phyloP scores from a whole-genome alignment of 1,139 yeast genomes.

The Geotrichum cucujoidarum region DNA sequence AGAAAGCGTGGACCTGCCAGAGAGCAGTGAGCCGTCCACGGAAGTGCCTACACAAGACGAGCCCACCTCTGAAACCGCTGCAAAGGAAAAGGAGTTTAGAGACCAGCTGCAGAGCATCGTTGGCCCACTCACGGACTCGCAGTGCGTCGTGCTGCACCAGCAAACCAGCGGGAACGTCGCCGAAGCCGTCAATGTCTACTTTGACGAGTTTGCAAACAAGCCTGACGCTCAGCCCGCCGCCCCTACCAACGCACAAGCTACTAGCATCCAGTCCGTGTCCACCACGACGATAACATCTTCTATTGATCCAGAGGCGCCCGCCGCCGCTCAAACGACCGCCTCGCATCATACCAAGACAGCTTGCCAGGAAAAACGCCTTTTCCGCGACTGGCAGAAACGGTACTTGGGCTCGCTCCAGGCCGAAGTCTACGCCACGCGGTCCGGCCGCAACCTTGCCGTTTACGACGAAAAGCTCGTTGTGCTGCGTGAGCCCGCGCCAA shows the following conservation, averaged over 20 bases:
- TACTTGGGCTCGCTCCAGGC: slow-evolving; percentile 69
- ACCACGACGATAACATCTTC: neutral
- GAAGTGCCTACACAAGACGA: neutral
- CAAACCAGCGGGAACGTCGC: slow-evolving; percentile 31
- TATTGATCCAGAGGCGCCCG: neutral
- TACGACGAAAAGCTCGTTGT: slow-evolving; percentile 49
- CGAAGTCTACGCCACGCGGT: slow-evolving; percentile 80
- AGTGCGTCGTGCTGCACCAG: slow-evolving; percentile 21
- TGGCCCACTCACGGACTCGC: slow-evolving; percentile 25
- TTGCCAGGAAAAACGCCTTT: neutral
- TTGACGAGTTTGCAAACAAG: slow-evolving; percentile 22
- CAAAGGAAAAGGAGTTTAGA: slow-evolving; percentile 17
- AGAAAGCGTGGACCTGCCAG: too few species aligned
- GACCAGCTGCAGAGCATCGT: slow-evolving; percentile 27
- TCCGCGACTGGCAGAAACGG: slow-evolving; percentile 31
- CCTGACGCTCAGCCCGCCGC: neutral
- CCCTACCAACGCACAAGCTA: too few species aligned
- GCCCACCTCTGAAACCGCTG: neutral
- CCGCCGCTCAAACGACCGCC: neutral
- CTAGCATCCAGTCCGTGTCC: too few species aligned
- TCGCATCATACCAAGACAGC: slow-evolving; percentile 12
- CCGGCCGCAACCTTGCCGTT: slow-evolving; percentile 51
- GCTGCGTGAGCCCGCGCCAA: slow-evolving; percentile 21
- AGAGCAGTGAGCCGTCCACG: neutral
- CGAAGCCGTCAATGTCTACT: slow-evolving; percentile 31